These are phyloP conservation scores for Zalerion maritima DNA, from an alignment of 495 filamentous ascomycete species.

Conservation along the genomic window DNA sequence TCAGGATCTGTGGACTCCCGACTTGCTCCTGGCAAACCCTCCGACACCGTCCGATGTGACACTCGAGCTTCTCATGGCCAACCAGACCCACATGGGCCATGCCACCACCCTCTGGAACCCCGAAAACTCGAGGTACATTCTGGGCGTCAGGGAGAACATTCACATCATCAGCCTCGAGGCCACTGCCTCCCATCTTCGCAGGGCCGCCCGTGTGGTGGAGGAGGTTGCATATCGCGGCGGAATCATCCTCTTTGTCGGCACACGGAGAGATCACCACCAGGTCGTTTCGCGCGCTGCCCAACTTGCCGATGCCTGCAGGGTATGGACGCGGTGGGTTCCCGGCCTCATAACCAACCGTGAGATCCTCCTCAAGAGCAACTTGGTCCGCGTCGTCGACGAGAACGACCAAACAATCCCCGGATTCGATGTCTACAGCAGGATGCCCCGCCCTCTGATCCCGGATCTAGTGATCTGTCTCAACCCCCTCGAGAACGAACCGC, in stretches of 20 bases:
- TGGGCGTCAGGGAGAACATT: slow-evolving; percentile 74
- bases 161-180: slow-evolving; percentile 88
- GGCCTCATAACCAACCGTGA: slow-evolving; percentile 87
- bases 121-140: slow-evolving; percentile 86
- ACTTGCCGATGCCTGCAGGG: slow-evolving; percentile 64
- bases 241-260: slow-evolving; percentile 82
- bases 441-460: slow-evolving; percentile 54
- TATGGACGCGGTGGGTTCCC: slow-evolving; percentile 90
- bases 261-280: slow-evolving; percentile 59
- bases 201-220: slow-evolving; percentile 77
- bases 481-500: slow-evolving; percentile 75
- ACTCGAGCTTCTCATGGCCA: slow-evolving; percentile 82
- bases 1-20: slow-evolving; percentile 48
- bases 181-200: slow-evolving; percentile 74
- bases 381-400: slow-evolving; percentile 54
- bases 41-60: slow-evolving; percentile 65
- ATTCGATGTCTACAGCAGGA: slow-evolving; percentile 48
- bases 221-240: slow-evolving; percentile 75
- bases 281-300: slow-evolving; percentile 68
- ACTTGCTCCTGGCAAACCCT: slow-evolving; percentile 51
- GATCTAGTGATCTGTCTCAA: slow-evolving; percentile 91
- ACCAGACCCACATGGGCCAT: slow-evolving; percentile 84
- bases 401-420: slow-evolving; percentile 48
- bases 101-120: slow-evolving; percentile 90
- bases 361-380: slow-evolving; percentile 58